Percentiles rank a stretch among this genome's conserved stretches.
Evolutionary conservation across 371 early-diverging fungal genomes (phyloP).

Genomic region (Gilbertella persicaria): DNA sequence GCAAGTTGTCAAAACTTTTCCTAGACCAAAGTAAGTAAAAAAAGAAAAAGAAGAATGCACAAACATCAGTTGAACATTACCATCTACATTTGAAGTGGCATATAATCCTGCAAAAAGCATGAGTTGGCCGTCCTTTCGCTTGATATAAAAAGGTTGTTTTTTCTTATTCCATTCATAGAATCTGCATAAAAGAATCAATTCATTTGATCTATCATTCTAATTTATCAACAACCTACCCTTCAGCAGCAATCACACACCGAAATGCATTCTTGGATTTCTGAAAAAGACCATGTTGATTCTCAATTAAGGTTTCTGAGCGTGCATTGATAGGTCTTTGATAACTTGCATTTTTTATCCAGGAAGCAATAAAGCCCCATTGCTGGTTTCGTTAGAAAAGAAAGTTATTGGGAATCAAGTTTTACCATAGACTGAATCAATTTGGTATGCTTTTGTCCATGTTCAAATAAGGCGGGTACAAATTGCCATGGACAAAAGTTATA

Average conservation of each 20-base stretch:
- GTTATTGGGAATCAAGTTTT: not conserved
- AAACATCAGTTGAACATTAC: not conserved
- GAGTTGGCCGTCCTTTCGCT: slow-evolving; percentile 57
- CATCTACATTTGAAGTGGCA: slow-evolving; percentile 44
- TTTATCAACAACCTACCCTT: slow-evolving; percentile 57
- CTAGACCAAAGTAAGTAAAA: not conserved
- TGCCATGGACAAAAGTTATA: slow-evolving; percentile 66
- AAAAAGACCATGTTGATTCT: slow-evolving; percentile 54
- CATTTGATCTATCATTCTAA: not conserved
- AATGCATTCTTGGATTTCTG: slow-evolving; percentile 52
- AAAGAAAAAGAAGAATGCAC: not conserved
- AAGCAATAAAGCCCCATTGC: slow-evolving; percentile 72
- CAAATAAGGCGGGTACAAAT: slow-evolving; percentile 55
- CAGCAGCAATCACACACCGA: slow-evolving; percentile 69
- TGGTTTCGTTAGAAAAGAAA: slow-evolving; percentile 18
- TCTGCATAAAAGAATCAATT: slow-evolving; percentile 29
- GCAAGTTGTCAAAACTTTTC: slow-evolving; percentile 29
- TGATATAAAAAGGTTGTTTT: slow-evolving; percentile 60
- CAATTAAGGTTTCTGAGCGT: slow-evolving; percentile 62
- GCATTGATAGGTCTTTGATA: slow-evolving; percentile 61
- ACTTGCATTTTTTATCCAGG: slow-evolving; percentile 50
- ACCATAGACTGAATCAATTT: slow-evolving; percentile 58
- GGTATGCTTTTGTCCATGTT: slow-evolving; percentile 25
- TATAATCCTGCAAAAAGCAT: slow-evolving; percentile 68
- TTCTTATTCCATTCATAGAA: slow-evolving; percentile 78